Base-by-base conservation (phyloP, 202 grass and related monocot genomes). In the Setaria italica region DNA sequence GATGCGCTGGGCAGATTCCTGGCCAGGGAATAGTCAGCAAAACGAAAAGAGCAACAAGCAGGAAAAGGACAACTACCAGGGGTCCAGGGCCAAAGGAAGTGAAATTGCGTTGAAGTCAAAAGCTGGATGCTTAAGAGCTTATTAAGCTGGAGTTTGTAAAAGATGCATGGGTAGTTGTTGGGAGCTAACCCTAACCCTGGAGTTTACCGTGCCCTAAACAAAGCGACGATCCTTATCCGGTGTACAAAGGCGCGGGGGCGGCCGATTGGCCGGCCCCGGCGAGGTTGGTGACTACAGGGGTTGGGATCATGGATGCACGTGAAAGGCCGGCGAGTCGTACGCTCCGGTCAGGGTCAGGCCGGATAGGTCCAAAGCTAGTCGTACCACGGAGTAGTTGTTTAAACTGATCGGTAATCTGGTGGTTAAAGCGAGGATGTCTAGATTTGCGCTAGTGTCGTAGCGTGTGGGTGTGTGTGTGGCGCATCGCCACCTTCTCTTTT, bases 221-320 rank as follows among this genome's bases (percentile, higher is more conserved):
- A 76, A 67, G 51, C 21, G 76, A 70, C 59, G 76, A 87, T 92
- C 87, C 91, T 94, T 97, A 90, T 97, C 94, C 84, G 84, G 29
- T 89, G 10, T 80, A 50, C 56, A 77, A 80, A 67, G 49, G 49
- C 56, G 21, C 25, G 29, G 25, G 35, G 62, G 37, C n/a, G 39
- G 16, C 48, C 14, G 57, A 85, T 85, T 91, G 71, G 64, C 47
- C 16, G 43, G 62, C 29, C 16, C 16, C 37, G 30, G 82, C 47
- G 59, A 64, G 84, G 68, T 62, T 87, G 67, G 78, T 82, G 79
- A 65, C 80, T 46, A 81, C 25, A 81, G 78, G 62, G 48, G 51
- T 77, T 85, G 82, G 82, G 59, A 60, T 82, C 80, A 72, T 82
- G 67, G 80, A 9, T 30, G 89, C 85, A 91, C 82, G 85, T 91